A percentile compares a stretch with the other conserved stretches of the same genome.
phyloP scores from a whole-genome alignment of 2,329 filamentous ascomycete genomes.

The Pleomassaria siparia region DNA sequence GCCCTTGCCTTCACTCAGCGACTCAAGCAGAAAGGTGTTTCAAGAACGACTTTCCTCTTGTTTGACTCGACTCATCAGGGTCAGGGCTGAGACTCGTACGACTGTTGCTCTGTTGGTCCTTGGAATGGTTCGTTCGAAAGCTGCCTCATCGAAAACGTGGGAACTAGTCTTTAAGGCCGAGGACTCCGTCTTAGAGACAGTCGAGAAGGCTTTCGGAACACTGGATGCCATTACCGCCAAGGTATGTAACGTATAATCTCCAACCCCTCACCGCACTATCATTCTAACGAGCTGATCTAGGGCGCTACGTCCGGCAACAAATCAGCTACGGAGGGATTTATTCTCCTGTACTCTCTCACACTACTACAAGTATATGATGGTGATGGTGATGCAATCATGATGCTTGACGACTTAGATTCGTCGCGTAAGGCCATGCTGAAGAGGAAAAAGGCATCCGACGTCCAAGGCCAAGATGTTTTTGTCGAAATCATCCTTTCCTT shows the following conservation, averaged over 20 bases:
- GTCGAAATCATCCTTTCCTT: constrained; percentile 91
- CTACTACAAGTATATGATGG: constrained; percentile 89
- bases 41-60: constrained; percentile 58
- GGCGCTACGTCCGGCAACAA: constrained; percentile 29
- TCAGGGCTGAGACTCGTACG: constrained; percentile 21
- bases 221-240: constrained; percentile 31
- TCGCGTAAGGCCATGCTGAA: constrained; percentile 66
- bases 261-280: constrained; percentile 7
- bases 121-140: constrained; percentile 29
- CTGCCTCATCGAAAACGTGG: constrained; percentile 33
- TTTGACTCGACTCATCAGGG: constrained; percentile 52
- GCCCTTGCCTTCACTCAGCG: constrained; percentile 49
- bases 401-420: constrained; percentile 77
- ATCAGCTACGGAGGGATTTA: constrained; percentile 63
- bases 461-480: constrained; percentile 47
- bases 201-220: constrained; percentile 36
- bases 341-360: constrained; percentile 79
- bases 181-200: constrained; percentile 43
- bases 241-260: too few species aligned
- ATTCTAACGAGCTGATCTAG: constrained; percentile 15
- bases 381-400: constrained; percentile 79
- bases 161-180: constrained; percentile 54
- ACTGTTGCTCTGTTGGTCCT: constrained; percentile 33
- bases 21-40: constrained; percentile 53
- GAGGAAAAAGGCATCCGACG: constrained; percentile 32